phyloP scores from a whole-genome alignment of 2,329 filamentous ascomycete genomes.

The Uncinocarpus reesii region DNA sequence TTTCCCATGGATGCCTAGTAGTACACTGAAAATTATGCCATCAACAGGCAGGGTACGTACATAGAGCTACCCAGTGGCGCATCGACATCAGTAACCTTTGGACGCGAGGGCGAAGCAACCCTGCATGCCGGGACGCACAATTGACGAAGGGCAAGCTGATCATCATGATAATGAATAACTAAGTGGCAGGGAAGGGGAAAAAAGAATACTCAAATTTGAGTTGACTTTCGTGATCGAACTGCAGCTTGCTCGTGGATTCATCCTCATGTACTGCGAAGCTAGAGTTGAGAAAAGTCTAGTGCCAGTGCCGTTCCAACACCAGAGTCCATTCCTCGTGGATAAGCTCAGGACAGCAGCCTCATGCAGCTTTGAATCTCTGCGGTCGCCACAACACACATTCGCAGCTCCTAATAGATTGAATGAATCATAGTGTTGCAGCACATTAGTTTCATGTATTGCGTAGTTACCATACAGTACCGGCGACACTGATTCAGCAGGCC shows the following conservation, averaged over 20 bases:
- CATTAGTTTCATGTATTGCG: too few species aligned
- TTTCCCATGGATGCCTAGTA: too few species aligned
- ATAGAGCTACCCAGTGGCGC: neutral
- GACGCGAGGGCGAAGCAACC: neutral
- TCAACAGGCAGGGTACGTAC: too few species aligned
- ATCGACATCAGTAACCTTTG: neutral
- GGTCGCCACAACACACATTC: too few species aligned
- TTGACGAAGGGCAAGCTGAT: neutral
- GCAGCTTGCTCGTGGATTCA: neutral
- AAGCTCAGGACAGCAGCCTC: neutral
- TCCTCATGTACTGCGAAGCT: neutral
- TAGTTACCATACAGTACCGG: conserved; percentile 1
- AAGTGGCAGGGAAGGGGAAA: neutral
- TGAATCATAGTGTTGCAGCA: too few species aligned
- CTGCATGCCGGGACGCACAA: neutral
- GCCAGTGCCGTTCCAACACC: neutral
- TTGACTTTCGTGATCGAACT: neutral
- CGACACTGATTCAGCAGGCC: neutral
- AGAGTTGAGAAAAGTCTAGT: neutral
- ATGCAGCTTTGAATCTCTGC: too few species aligned
- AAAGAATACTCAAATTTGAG: neutral
- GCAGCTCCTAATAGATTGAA: too few species aligned
- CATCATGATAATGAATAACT: neutral
- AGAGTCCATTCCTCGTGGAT: neutral
- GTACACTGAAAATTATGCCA: too few species aligned